Base-by-base conservation (phyloP, 495 filamentous ascomycete species). In the Podospora tetraspora region DNA sequence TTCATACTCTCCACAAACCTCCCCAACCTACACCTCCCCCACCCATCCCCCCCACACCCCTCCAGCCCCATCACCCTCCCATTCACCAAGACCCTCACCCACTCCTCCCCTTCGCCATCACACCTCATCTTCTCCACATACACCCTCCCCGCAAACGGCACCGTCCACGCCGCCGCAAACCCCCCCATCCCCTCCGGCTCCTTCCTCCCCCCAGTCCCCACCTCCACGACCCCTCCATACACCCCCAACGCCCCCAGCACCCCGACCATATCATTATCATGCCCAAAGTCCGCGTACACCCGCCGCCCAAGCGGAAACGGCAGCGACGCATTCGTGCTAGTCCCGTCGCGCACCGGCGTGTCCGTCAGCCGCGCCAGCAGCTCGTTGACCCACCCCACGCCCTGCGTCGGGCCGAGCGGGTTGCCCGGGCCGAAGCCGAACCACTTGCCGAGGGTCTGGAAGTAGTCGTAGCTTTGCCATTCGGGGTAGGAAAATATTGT, bases 51-150 rank as follows among this genome's bases (percentile, higher is more conserved):
- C 3, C 78, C 81, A 76, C 93, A 97, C 22, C 81, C 86, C 70
- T 85, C 80, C 74, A 95, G 70, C 5, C 86, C 88, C 63, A 92
- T 78, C 11, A 97, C 91, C 43, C 92, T 83, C 73, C 93, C 91
- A 79, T 97, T 97, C 11, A 97, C 82, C 62, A 97, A 72, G 1
- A 94, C 84, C 12, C 93, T 82, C 8, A 97, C 90, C 61, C 88
- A 80, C 73, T 92, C 90, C 67, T 83, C 78, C 3, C 71, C 74
- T 16, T 27, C 27, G 3, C 57, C 78, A 0, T 70, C 62, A 74
- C 93, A 97, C 22, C 73, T 74, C 91, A 96, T 90, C 84, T 92
- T 91, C 85, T 97, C 93, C 61, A 97, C 83, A 74, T 93, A 95
- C 64, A 89, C 84, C 58, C 92, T 81, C 5, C 85, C 88, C 0